Conservation (phyloP, 306 rosid species). For the Calophaca sinica region DNA sequence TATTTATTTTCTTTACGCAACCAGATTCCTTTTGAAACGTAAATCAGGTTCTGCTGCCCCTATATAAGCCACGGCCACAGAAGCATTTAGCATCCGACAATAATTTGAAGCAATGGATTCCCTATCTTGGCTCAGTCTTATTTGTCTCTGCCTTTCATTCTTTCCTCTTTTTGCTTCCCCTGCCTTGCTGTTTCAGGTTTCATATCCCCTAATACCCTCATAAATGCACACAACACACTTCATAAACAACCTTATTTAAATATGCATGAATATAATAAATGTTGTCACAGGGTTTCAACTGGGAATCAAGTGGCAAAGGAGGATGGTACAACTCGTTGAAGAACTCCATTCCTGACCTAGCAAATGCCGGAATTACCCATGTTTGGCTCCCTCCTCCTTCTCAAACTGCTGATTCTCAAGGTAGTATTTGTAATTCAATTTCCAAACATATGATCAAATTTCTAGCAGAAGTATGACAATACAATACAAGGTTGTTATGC, state of each 20-base stretch:
- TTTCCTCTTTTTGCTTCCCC: slow-evolving; percentile 58
- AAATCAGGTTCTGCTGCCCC: background rate
- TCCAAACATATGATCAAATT: background rate
- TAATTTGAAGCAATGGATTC: slow-evolving; percentile 49
- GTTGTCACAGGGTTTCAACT: slow-evolving; percentile 73
- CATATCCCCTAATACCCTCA: background rate
- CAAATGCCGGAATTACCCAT: slow-evolving; percentile 70
- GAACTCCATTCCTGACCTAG: slow-evolving; percentile 64
- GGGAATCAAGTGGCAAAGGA: slow-evolving; percentile 78
- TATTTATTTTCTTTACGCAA: too few relatives aligned
- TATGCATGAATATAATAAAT: slow-evolving; percentile 9
- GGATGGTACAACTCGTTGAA: slow-evolving; percentile 80
- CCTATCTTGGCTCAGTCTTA: slow-evolving; percentile 35
- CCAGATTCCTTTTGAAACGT: too few relatives aligned
- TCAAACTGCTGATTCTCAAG: slow-evolving; percentile 62
- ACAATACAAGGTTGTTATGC: too few relatives aligned
- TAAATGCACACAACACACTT: background rate
- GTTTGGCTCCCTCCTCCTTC: slow-evolving; percentile 97
- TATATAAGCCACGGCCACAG: slow-evolving; percentile 32
- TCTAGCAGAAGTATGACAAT: too few relatives aligned
- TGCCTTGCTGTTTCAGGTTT: slow-evolving; percentile 73
- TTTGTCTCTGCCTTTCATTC: slow-evolving; percentile 50
- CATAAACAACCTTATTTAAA: background rate
- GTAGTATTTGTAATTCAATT: slow-evolving; percentile 35
- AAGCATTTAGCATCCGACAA: slow-evolving; percentile 10